phyloP scores from a whole-genome alignment of 164 flowering plant genomes.

The Nymphaea thermarum region DNA sequence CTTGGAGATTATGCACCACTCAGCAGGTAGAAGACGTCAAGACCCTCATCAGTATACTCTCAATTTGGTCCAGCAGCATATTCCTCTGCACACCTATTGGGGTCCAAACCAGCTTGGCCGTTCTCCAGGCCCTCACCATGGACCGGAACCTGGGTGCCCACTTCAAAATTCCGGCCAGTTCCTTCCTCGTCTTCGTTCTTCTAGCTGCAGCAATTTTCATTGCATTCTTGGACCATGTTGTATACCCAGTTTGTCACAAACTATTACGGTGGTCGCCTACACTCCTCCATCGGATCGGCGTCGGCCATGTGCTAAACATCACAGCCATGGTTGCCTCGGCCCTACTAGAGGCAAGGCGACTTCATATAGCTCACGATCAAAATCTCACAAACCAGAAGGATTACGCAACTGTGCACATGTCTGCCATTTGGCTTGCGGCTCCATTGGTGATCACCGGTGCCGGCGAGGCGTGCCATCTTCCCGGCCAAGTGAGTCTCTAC shows the following conservation, averaged over 20 bases:
- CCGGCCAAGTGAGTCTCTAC: conserved; percentile 31
- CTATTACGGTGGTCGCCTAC: neutral
- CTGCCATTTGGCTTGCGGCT: conserved; percentile 35
- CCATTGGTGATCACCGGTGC: conserved; percentile 27
- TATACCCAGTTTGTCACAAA: conserved; percentile 8
- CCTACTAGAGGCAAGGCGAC: conserved; percentile 12
- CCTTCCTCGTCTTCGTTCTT: conserved; percentile 25
- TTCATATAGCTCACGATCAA: conserved; percentile 33
- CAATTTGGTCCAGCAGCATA: conserved; percentile 30
- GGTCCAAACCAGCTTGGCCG: conserved; percentile 20
- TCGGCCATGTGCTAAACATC: conserved; percentile 12
- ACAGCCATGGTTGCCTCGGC: conserved; percentile 9
- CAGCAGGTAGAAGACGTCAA: conserved; percentile 28
- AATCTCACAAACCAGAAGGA: neutral
- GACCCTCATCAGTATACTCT: conserved; percentile 19
- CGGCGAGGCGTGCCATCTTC: conserved; percentile 45
- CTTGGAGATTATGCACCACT: conserved; percentile 26
- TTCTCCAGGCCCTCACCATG: conserved; percentile 41
- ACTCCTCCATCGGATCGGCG: conserved; percentile 10
- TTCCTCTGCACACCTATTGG: conserved; percentile 10
- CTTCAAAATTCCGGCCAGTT: conserved; percentile 48
- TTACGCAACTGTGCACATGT: conserved; percentile 18
- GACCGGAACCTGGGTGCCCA: conserved; percentile 31
- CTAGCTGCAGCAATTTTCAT: conserved; percentile 34
- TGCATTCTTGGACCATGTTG: conserved; percentile 25